phyloP scores from a whole-genome alignment of 1,139 yeast species.

The Yamadazyma sp. region DNA sequence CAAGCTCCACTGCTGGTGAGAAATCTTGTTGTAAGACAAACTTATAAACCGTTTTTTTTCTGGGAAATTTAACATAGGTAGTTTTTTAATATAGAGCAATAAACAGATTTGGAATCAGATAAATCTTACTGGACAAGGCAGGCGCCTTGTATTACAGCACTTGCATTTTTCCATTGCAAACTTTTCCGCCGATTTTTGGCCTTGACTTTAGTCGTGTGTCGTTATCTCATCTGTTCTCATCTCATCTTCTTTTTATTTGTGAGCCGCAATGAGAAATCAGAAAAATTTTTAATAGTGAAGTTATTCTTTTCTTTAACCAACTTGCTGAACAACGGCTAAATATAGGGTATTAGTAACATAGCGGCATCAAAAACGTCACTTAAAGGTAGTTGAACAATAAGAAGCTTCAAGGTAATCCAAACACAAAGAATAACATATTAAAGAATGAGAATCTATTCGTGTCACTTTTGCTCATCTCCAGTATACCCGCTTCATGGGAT shows the following conservation, averaged over 20 bases:
- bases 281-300: constrained; percentile 1
- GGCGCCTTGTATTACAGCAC: too few relatives aligned
- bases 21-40: constrained; percentile 44
- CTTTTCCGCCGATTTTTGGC: background rate
- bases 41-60: constrained; percentile 7
- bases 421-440: background rate
- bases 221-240: background rate
- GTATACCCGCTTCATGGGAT: constrained; percentile 98
- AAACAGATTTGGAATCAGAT: too few relatives aligned
- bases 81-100: background rate
- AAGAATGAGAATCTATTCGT: constrained; percentile 81
- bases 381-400: background rate
- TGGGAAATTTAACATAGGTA: too few relatives aligned
- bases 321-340: background rate
- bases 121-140: too few relatives aligned
- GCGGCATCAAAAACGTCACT: background rate
- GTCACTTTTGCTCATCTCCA: constrained; percentile 98
- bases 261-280: constrained; percentile 2
- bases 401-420: background rate
- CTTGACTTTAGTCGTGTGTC: background rate
- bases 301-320: background rate
- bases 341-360: background rate
- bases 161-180: background rate
- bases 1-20: constrained; percentile 22
- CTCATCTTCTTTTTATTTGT: background rate